phyloP scores from a whole-genome alignment of 768 basidiomycete genomes.

The Tricholoma hemisulphureum region DNA sequence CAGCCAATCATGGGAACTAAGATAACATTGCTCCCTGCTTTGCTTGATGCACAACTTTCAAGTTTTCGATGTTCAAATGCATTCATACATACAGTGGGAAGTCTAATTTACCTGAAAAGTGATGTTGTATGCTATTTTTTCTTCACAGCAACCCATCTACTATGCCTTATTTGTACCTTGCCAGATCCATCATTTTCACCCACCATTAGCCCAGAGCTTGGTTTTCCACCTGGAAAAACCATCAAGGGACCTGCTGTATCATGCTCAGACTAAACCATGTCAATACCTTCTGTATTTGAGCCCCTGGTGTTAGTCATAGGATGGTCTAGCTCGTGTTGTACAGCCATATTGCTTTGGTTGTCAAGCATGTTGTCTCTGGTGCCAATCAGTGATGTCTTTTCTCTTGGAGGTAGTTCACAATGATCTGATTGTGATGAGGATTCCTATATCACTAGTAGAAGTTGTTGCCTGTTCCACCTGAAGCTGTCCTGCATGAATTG shows the following conservation, averaged over 20 bases:
- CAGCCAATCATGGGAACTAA: neutral
- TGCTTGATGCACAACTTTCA: neutral
- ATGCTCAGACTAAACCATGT: neutral
- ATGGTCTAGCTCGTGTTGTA: neutral
- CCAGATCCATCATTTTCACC: neutral
- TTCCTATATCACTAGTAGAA: too few relatives aligned
- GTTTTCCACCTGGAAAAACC: neutral
- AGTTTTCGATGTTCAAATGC: neutral
- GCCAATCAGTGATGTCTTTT: neutral
- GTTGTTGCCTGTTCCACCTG: neutral
- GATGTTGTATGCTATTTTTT: neutral
- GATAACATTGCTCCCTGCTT: neutral
- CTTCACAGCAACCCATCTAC: neutral
- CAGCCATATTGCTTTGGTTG: neutral
- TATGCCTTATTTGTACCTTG: neutral
- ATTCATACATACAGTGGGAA: neutral
- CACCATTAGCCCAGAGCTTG: neutral
- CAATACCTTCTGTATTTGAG: neutral
- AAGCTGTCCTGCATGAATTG: neutral
- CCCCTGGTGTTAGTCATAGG: neutral
- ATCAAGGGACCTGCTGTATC: neutral
- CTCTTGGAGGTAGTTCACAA: neutral
- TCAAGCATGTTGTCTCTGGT: neutral
- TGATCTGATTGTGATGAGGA: neutral
- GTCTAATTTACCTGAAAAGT: neutral